These are phyloP conservation scores for Paraurostyla sp. DNA, from an alignment of 73 alveolate species.

Conservation along the genomic window DNA sequence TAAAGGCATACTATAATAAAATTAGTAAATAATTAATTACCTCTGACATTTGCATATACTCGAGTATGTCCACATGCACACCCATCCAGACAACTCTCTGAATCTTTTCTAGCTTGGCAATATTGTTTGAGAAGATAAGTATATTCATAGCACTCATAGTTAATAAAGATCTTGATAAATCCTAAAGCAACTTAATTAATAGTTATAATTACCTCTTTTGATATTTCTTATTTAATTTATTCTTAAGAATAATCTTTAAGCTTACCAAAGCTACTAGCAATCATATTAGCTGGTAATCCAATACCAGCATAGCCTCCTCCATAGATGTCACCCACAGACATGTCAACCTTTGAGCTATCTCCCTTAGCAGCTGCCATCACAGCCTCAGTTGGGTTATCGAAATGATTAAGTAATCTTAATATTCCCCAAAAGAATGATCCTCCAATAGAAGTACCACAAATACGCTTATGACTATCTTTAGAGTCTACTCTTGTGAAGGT, in stretches of 20 bases:
- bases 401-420: constrained; percentile 64
- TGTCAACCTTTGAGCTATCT: constrained; percentile 79
- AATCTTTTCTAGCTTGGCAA: constrained; percentile 32
- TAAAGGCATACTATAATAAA: constrained; percentile 20
- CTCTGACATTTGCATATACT: constrained; percentile 63
- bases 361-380: constrained; percentile 77
- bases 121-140: constrained; percentile 48
- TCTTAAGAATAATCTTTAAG: constrained; percentile 67
- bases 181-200: neutral
- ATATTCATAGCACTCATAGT: constrained; percentile 54
- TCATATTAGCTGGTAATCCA: constrained; percentile 77
- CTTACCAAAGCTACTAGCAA: constrained; percentile 88
- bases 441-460: constrained; percentile 87
- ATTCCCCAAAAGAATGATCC: constrained; percentile 85
- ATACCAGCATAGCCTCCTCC: constrained; percentile 81
- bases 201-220: constrained; percentile 45
- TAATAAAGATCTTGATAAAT: constrained; percentile 49
- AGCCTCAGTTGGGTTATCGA: constrained; percentile 77
- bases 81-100: constrained; percentile 65
- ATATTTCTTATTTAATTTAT: constrained; percentile 24
- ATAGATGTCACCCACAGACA: constrained; percentile 93
- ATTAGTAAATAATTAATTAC: neutral
- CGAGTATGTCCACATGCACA: constrained; percentile 55
- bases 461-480: constrained; percentile 59
- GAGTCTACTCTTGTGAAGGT: constrained; percentile 85